Evolutionary conservation across 2,329 filamentous ascomycete genomes (phyloP).

Genomic region (Aspergillus ibericus): DNA sequence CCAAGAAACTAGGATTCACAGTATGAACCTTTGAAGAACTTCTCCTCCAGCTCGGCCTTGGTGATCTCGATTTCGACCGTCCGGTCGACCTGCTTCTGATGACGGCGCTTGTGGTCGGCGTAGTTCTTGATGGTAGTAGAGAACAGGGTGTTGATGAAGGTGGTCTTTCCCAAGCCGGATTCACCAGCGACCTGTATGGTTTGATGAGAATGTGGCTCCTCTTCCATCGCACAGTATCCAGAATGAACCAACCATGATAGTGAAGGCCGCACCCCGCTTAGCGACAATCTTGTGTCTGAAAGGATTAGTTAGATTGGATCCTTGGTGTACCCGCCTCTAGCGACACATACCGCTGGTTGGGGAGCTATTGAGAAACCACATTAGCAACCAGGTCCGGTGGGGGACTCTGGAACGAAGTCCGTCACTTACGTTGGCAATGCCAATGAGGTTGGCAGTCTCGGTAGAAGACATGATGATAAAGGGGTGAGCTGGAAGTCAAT

Average conservation of each 20-base stretch:
- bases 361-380: slow-evolving; percentile 51
- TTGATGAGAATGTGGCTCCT: slow-evolving; percentile 26
- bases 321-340: not conserved
- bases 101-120: slow-evolving; percentile 98
- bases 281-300: slow-evolving; percentile 69
- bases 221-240: not conserved
- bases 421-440: slow-evolving; percentile 69
- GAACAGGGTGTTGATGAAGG: slow-evolving; percentile 99
- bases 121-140: slow-evolving; percentile 99
- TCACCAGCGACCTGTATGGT: slow-evolving; percentile 82
- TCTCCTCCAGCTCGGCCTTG: slow-evolving; percentile 99
- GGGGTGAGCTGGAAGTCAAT: slow-evolving; percentile 19
- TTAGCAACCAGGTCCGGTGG: slow-evolving; percentile 26
- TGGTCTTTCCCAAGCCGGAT: slow-evolving; percentile 97
- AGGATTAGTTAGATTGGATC: slow-evolving; percentile 12
- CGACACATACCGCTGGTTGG: slow-evolving; percentile 65
- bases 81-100: slow-evolving; percentile 99
- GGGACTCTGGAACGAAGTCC: not conserved
- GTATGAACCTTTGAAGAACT: slow-evolving; percentile 95
- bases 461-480: slow-evolving; percentile 54
- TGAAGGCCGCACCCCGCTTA: slow-evolving; percentile 93
- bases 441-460: slow-evolving; percentile 67
- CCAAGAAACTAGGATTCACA: not conserved
- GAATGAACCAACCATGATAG: slow-evolving; percentile 78
- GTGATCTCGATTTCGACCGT: slow-evolving; percentile 99